Base-by-base conservation (phyloP, 352 stramenopile species). In the Phytophthora brassicae region DNA sequence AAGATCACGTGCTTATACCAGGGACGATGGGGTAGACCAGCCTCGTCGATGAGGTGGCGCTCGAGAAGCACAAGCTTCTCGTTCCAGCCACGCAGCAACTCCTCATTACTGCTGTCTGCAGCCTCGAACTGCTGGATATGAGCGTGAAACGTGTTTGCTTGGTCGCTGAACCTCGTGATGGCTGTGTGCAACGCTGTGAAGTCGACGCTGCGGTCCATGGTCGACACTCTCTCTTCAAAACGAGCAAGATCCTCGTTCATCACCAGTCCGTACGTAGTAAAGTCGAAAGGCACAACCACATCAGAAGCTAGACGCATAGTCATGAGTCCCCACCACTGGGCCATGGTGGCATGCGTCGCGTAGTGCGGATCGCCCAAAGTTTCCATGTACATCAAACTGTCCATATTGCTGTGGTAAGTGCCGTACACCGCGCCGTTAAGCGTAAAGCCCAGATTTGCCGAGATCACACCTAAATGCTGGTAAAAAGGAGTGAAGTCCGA, bases 381-480 rank as follows among this genome's bases (percentile, higher is more conserved):
- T 33, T 90, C 77, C 45, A 88, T 67, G 62, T 84, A 96, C 54
- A 68, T 72, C 47, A 94, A 73, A 41, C 71, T 91, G 71, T 96
- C 87, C 73, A 94, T 96, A 24, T 89, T 82, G 48, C 70, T 89
- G 68, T 96, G 88, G 65, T 96, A 94, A 13, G 74, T 66, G 23
- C 86, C 86, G 70, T 94, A 93, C 0, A 56, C 56, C 0, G 47
- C 66, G 3, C 56, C 47, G 7, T 43, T 68, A 16, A 66, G 23
- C 13, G 50, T 55, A 56, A 91, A 93, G 6, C 49, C 68, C 42
- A 96, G 73, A 58, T 94, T 84, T 11, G 89, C 72, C 14, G 74
- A 89, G 19, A 84, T 77, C 49, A 96, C 90, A 44, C 88, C 88
- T 19, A 95, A 68, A 55, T 92, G 81, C 58, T 91, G 77, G 47